Base-by-base conservation (phyloP, 2,329 filamentous ascomycete genomes). In the Botryotinia narcissicola region DNA sequence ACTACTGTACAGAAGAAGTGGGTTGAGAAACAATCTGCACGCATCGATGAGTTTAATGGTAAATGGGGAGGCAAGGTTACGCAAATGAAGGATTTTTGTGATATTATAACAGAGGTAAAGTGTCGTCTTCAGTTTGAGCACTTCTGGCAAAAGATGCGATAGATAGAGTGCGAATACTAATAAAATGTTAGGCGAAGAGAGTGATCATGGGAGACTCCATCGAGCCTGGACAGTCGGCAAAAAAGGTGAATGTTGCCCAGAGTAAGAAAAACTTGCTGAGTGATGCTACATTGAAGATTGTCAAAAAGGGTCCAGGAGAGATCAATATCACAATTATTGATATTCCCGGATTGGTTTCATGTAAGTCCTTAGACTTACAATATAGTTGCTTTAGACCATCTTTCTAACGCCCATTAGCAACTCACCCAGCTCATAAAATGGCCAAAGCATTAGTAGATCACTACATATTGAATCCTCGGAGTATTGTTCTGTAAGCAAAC, bases 391-490 rank as follows among this genome's bases (percentile, higher is more conserved):
- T 2, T 22, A 18, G n/a, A 54, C 25, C 42, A 61, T 4, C 3
- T 35, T 59, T 32, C n/a, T 64, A 9, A 70, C 25, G 25, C 7
- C 57, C 9, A 3, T 6, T 32, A 72, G 61, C 46, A 12, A 35
- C 10, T 12, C 46, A 75, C 32, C 37, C 59, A 9, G 75, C 74
- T 44, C 70, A 75, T 62, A 73, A 69, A 51, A 76, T 73, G 40
- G 75, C 77, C 0, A 74, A 66, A 29, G 35, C 74, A 18, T 73
- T 80, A 7, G 78, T 79, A 3, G 71, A 76, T 20, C 73, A 73
- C 20, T 85, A 86, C 71, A 82, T 85, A 72, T 75, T 76, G 7
- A 81, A 83, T 32, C 77, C 81, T 9, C 77, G 82, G n/a, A 85
- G 82, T 66, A 83, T 86, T 54, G 82, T 84, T 51, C 78, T 86